Percentiles rank a stretch among this genome's conserved stretches.
phyloP scores from a whole-genome alignment of 345 rosid genomes.

The Euclidium syriacum region DNA sequence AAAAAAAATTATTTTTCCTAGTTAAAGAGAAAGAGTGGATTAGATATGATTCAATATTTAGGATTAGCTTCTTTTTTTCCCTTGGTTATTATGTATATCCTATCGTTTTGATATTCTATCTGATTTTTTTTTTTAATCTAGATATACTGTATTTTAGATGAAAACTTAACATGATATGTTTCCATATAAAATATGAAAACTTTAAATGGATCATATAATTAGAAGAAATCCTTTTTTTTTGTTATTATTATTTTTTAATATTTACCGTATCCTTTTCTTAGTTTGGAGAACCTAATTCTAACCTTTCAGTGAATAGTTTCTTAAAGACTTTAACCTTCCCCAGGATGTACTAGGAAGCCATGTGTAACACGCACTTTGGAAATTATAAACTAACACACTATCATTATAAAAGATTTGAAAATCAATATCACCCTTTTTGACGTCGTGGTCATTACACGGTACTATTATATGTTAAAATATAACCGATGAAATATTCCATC shows the following conservation, averaged over 20 bases:
- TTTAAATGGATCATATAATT: not conserved
- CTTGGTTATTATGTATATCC: no score
- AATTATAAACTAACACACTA: not conserved
- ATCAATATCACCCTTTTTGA: not conserved
- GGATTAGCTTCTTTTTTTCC: no score
- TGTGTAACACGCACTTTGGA: slow-evolving; percentile 14
- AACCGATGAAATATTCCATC: not conserved
- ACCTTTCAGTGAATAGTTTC: slow-evolving; percentile 23
- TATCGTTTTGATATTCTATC: not conserved
- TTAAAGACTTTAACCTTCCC: slow-evolving; percentile 4
- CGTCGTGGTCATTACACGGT: slow-evolving; percentile 3
- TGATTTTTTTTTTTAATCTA: not conserved
- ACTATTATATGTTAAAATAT: not conserved
- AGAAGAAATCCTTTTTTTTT: not conserved
- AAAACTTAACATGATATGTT: not conserved
- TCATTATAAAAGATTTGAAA: not conserved
- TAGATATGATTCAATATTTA: no score
- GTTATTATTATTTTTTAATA: not conserved
- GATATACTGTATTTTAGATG: not conserved
- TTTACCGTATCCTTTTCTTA: not conserved
- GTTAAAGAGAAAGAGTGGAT: no score
- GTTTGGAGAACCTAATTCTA: slow-evolving; percentile 19
- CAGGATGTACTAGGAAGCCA: slow-evolving; percentile 14
- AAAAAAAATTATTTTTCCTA: no score
- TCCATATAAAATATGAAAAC: not conserved